phyloP scores from a whole-genome alignment of 1,284 basidiomycete species.

The Chondrostereum purpureum region DNA sequence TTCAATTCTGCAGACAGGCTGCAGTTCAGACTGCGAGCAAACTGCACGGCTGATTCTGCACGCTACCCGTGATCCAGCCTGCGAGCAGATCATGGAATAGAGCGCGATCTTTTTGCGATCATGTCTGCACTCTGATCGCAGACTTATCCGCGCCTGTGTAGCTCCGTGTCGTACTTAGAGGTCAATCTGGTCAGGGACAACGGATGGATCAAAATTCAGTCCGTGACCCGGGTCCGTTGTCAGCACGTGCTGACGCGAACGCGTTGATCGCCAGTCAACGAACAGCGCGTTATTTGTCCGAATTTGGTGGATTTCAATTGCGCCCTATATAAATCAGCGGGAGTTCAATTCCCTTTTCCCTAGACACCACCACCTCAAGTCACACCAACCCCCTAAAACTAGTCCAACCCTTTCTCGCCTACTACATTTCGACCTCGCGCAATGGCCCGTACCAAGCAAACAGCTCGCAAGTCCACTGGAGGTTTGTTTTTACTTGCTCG shows the following conservation, averaged over 20 bases:
- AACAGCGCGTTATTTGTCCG: not conserved
- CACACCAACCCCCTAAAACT: constrained; percentile 8
- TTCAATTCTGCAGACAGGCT: too few species aligned
- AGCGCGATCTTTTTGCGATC: too few species aligned
- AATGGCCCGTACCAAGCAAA: constrained; percentile 40
- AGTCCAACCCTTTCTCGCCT: constrained; percentile 1
- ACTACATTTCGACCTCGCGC: not conserved
- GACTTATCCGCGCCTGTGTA: too few species aligned
- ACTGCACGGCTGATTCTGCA: too few species aligned
- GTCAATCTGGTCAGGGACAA: too few species aligned
- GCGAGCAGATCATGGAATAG: too few species aligned
- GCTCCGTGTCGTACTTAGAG: too few species aligned
- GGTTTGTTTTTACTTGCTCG: constrained; percentile 31
- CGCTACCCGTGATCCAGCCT: too few species aligned
- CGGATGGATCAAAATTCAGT: not conserved
- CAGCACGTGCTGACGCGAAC: not conserved
- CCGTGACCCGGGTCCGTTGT: not conserved
- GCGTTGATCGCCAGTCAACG: not conserved
- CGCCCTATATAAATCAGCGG: not conserved
- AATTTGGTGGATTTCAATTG: constrained; percentile 1
- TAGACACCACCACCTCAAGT: constrained; percentile 19
- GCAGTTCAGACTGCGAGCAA: too few species aligned
- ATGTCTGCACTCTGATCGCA: too few species aligned
- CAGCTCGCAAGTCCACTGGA: constrained; percentile 58
- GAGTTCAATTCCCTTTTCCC: constrained; percentile 11